Percentiles rank a stretch among this genome's conserved stretches.
These are phyloP conservation scores for Chiua virens DNA, from an alignment of 768 basidiomycete genomes.

Conservation along the genomic window DNA sequence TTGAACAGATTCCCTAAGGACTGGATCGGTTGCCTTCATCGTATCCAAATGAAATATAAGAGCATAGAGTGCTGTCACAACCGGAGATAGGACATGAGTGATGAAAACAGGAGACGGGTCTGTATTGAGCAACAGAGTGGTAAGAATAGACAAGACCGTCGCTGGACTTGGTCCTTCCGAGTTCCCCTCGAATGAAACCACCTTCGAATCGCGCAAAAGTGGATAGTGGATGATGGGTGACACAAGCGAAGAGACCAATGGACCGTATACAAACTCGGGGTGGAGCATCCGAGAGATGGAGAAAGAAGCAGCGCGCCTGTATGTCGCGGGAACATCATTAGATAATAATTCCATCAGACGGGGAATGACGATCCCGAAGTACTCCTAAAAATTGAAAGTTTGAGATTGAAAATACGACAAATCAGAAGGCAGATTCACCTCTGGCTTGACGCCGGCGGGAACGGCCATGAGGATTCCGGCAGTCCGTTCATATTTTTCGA, in stretches of 20 bases:
- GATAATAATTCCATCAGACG: slow-evolving; percentile 53
- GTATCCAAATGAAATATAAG: slow-evolving; percentile 55
- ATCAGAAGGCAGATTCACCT: slow-evolving; percentile 41
- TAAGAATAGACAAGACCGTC: slow-evolving; percentile 49
- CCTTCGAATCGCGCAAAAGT: slow-evolving; percentile 32
- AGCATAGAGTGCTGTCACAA: slow-evolving; percentile 65
- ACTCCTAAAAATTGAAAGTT: slow-evolving; percentile 46
- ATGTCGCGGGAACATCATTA: slow-evolving; percentile 33
- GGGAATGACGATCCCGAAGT: slow-evolving; percentile 56
- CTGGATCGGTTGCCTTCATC: slow-evolving; percentile 62
- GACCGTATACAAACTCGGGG: slow-evolving; percentile 23
- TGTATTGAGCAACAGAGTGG: slow-evolving; percentile 64
- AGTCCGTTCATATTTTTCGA: slow-evolving; percentile 75
- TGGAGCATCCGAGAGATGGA: slow-evolving; percentile 65
- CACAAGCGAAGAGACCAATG: slow-evolving; percentile 32
- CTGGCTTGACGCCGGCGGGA: slow-evolving; percentile 52
- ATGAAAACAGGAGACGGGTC: slow-evolving; percentile 77
- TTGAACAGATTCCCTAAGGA: slow-evolving; percentile 54
- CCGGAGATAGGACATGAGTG: slow-evolving; percentile 62
- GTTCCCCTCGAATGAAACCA: neutral
- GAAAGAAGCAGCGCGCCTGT: slow-evolving; percentile 66
- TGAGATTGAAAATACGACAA: slow-evolving; percentile 1
- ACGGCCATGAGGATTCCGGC: slow-evolving; percentile 61
- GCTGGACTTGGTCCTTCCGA: slow-evolving; percentile 29
- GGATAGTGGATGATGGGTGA: slow-evolving; percentile 55